A percentile compares a stretch with the other conserved stretches of the same genome.
Conservation (phyloP, 1,284 basidiomycete genomes). For the Malassezia psittaci region DNA sequence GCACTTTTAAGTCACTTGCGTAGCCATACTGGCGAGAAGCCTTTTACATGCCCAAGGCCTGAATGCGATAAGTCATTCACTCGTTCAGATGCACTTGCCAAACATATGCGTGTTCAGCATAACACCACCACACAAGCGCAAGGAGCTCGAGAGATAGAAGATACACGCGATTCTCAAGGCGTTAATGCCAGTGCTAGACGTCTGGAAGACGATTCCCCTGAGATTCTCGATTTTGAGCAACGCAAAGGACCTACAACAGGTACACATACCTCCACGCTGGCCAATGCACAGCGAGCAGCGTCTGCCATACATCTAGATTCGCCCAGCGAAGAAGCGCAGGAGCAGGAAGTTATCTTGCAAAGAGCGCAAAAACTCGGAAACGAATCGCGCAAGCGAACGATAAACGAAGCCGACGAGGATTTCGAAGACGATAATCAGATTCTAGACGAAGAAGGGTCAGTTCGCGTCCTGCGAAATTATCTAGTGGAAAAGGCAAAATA, state of each 20-base stretch:
- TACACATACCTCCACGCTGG: not conserved
- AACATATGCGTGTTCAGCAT: slow-evolving; percentile 80
- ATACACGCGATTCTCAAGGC: not conserved
- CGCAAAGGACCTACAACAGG: slow-evolving; percentile 3
- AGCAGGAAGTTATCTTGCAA: slow-evolving; percentile 20
- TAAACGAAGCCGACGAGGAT: not conserved
- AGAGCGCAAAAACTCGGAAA: not conserved
- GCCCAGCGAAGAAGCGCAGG: slow-evolving; percentile 29
- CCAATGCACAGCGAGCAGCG: slow-evolving; percentile 3
- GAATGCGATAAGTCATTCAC: slow-evolving; percentile 90
- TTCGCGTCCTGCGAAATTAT: slow-evolving; percentile 24
- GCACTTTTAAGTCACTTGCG: slow-evolving; percentile 72
- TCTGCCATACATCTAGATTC: slow-evolving; percentile 20
- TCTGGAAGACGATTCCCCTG: slow-evolving; percentile 23
- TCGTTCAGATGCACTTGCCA: slow-evolving; percentile 76
- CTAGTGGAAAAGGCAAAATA: slow-evolving; percentile 42
- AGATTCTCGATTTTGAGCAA: slow-evolving; percentile 29
- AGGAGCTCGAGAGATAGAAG: slow-evolving; percentile 18
- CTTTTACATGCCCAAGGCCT: slow-evolving; percentile 72
- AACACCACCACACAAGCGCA: slow-evolving; percentile 41
- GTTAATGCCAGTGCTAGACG: not conserved
- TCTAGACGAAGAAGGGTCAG: not conserved
- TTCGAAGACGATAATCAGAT: not conserved
- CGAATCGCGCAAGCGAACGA: not conserved
- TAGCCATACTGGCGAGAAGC: slow-evolving; percentile 78